Conservation (phyloP, 2,329 filamentous ascomycete species). For the Penicillium sp. region DNA sequence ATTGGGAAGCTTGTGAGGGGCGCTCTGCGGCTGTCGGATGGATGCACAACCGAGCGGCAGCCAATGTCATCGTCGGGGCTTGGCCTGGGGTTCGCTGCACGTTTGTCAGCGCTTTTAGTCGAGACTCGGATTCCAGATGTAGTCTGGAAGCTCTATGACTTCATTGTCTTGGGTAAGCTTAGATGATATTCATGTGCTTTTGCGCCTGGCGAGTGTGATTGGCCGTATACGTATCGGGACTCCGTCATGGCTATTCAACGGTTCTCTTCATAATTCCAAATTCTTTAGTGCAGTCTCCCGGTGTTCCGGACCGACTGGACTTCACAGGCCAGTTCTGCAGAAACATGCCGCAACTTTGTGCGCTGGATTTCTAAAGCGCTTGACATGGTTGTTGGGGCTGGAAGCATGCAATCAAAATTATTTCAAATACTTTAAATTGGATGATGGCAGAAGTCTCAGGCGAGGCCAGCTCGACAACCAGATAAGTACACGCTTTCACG, state of each 20-base stretch:
- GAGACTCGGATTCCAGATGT: slow-evolving; percentile 10
- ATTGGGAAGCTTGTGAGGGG: slow-evolving; percentile 14
- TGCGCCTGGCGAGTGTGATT: background rate
- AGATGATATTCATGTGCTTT: background rate
- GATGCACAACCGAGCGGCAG: background rate
- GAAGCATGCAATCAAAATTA: background rate
- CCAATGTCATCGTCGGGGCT: slow-evolving; percentile 3
- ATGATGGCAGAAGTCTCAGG: background rate
- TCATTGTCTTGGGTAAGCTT: slow-evolving; percentile 5
- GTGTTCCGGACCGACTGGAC: background rate
- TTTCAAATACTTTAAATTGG: background rate
- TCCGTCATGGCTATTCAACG: background rate
- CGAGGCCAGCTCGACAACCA: background rate
- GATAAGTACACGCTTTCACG: background rate
- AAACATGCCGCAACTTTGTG: background rate
- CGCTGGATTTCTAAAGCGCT: background rate
- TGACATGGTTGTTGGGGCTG: background rate
- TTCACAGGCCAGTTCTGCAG: background rate
- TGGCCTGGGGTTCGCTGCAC: background rate
- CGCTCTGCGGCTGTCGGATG: background rate
- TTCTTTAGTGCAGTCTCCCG: background rate
- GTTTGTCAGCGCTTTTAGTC: slow-evolving; percentile 17
- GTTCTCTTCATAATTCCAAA: slow-evolving; percentile 8
- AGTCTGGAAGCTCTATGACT: slow-evolving; percentile 4
- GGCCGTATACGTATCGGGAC: slow-evolving; percentile 1